Evolutionary conservation across 129 eudicot species (phyloP).

Genomic region (Chrysanthemum makinoi): DNA sequence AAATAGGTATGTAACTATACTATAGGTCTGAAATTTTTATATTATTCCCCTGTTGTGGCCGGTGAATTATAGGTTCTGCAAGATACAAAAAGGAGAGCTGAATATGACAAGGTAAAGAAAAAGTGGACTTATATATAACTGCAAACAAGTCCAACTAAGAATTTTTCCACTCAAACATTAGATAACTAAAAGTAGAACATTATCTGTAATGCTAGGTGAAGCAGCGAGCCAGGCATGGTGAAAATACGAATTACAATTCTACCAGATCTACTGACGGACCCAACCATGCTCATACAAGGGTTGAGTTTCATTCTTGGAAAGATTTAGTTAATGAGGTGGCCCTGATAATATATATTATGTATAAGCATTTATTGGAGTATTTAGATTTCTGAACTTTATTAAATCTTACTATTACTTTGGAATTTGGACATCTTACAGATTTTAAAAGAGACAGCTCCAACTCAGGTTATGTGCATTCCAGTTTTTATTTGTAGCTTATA

Average conservation of each 20-base stretch:
- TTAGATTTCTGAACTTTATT: too few relatives aligned
- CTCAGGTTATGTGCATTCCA: too few relatives aligned
- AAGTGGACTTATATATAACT: conserved; percentile 16
- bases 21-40: conserved; percentile 1
- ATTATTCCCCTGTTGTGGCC: conserved; percentile 23
- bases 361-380: too few relatives aligned
- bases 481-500: too few relatives aligned
- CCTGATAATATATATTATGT: too few relatives aligned
- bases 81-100: conserved; percentile 74
- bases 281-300: too few relatives aligned
- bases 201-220: conserved; percentile 32
- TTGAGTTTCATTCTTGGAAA: too few relatives aligned
- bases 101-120: conserved; percentile 69
- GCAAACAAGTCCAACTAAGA: neutral
- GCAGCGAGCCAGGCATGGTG: conserved; percentile 35
- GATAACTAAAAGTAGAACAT: neutral
- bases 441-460: too few relatives aligned
- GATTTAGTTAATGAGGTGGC: too few relatives aligned
- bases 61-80: conserved; percentile 58
- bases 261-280: conserved; percentile 15
- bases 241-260: conserved; percentile 35
- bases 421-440: too few relatives aligned
- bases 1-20: neutral
- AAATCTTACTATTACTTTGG: too few relatives aligned
- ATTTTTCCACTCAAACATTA: conserved; percentile 12